A percentile compares a stretch with the other conserved stretches of the same genome.
These are phyloP conservation scores for Aphanomyces cochlioides DNA, from an alignment of 352 stramenopile species.

Conservation along the genomic window DNA sequence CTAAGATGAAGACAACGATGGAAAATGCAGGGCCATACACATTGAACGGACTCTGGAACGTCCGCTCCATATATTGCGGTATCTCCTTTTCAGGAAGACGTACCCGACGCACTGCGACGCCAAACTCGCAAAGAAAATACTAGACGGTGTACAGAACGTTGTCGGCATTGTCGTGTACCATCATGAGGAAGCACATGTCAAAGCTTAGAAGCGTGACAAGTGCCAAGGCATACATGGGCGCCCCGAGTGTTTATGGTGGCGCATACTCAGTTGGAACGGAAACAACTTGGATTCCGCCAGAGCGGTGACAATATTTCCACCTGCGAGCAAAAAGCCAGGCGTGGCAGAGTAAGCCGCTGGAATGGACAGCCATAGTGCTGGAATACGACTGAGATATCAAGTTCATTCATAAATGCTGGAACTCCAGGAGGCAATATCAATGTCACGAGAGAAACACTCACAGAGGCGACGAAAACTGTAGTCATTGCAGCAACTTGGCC, in stretches of 20 bases:
- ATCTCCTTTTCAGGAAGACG: conserved; percentile 39
- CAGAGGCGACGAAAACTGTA: conserved; percentile 40
- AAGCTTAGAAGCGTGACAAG: conserved; percentile 33
- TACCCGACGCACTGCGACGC: conserved; percentile 39
- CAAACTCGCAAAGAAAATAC: conserved; percentile 32
- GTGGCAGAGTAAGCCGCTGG: conserved; percentile 38
- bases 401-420: conserved; percentile 25
- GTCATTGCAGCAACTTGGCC: conserved; percentile 42
- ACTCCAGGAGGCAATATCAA: conserved; percentile 38
- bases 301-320: conserved; percentile 39
- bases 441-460: conserved; percentile 40
- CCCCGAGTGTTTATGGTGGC: too few relatives aligned
- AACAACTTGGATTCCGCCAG: conserved; percentile 43
- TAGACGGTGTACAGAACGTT: conserved; percentile 23
- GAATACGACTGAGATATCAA: conserved; percentile 30
- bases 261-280: conserved; percentile 28
- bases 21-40: conserved; percentile 30
- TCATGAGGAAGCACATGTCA: conserved; percentile 32
- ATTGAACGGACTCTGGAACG: conserved; percentile 42
- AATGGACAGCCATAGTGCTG: conserved; percentile 37
- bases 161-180: conserved; percentile 28
- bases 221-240: too few relatives aligned
- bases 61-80: conserved; percentile 46
- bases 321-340: conserved; percentile 36
- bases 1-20: conserved; percentile 19